These are phyloP conservation scores for Hyaloscypha bicolor DNA, from an alignment of 495 filamentous ascomycete species.

Conservation along the genomic window DNA sequence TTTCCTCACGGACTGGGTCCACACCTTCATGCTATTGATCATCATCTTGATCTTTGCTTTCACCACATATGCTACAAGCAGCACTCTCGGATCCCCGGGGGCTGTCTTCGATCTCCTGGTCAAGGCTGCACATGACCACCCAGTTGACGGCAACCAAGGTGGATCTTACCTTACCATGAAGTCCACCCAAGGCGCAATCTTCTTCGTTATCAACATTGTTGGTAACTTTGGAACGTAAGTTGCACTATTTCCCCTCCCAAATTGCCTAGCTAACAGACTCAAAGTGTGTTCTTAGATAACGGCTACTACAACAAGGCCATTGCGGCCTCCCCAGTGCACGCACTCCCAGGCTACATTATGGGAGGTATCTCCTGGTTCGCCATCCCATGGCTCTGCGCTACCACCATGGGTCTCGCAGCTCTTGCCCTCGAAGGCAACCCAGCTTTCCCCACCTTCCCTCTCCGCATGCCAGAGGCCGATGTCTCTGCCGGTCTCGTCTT, in stretches of 20 bases:
- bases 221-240: constrained; percentile 77
- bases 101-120: constrained; percentile 82
- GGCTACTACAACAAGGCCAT: constrained; percentile 95
- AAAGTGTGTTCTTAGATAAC: constrained; percentile 36
- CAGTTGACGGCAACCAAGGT: constrained; percentile 81
- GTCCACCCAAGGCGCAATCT: constrained; percentile 84
- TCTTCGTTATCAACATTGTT: constrained; percentile 95
- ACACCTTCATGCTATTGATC: constrained; percentile 84
- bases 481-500: constrained; percentile 87
- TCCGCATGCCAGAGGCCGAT: constrained; percentile 71
- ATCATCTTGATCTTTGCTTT: constrained; percentile 92
- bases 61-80: constrained; percentile 78
- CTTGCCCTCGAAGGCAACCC: constrained; percentile 80
- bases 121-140: constrained; percentile 68
- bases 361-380: constrained; percentile 95
- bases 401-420: constrained; percentile 90
- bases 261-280: neutral
- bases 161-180: constrained; percentile 92
- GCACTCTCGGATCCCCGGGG: constrained; percentile 75
- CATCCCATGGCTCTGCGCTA: constrained; percentile 91
- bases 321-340: constrained; percentile 84
- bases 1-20: constrained; percentile 48
- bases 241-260: constrained; percentile 46
- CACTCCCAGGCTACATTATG: constrained; percentile 80
- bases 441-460: constrained; percentile 70